Percentiles rank a stretch among this genome's conserved stretches.
phyloP scores from a whole-genome alignment of 1,284 basidiomycete genomes.

The Thelephora terrestris region DNA sequence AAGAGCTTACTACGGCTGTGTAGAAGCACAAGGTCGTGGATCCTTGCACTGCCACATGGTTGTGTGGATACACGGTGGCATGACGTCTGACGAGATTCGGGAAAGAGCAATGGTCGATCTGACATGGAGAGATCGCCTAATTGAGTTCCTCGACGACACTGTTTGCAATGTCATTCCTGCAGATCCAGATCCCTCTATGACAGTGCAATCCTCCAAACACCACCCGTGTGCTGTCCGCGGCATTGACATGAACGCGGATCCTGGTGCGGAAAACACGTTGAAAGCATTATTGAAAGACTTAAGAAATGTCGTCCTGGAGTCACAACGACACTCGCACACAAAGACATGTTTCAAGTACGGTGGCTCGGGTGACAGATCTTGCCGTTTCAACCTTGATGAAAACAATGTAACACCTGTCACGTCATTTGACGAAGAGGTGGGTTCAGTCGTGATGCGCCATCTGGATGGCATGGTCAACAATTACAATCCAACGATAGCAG shows the following conservation, averaged over 20 bases:
- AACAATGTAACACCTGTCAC: neutral
- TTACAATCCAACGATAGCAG: slow-evolving; percentile 15
- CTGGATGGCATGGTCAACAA: slow-evolving; percentile 16
- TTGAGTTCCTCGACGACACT: too few species aligned
- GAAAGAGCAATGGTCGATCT: neutral
- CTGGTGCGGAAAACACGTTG: slow-evolving; percentile 6
- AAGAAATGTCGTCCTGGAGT: slow-evolving; percentile 2
- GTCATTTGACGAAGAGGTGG: slow-evolving; percentile 6
- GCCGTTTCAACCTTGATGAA: neutral
- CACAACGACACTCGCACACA: slow-evolving; percentile 11
- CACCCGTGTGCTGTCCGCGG: too few species aligned
- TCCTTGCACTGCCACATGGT: slow-evolving; percentile 14
- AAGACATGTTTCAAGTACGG: slow-evolving; percentile 12
- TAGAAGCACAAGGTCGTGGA: slow-evolving; percentile 11
- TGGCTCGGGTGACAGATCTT: neutral
- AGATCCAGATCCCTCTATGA: neutral
- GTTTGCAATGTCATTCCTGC: too few species aligned
- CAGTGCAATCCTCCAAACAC: neutral
- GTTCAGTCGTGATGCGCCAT: slow-evolving; percentile 11
- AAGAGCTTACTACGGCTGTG: slow-evolving; percentile 10
- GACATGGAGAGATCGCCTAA: too few species aligned
- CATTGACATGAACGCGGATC: slow-evolving; percentile 1
- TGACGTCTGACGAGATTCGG: slow-evolving; percentile 5
- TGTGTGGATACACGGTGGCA: slow-evolving; percentile 9
- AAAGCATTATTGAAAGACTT: neutral